These are phyloP conservation scores for Cladosporium sp. DNA, from an alignment of 2,329 filamentous ascomycete species.

Conservation along the genomic window DNA sequence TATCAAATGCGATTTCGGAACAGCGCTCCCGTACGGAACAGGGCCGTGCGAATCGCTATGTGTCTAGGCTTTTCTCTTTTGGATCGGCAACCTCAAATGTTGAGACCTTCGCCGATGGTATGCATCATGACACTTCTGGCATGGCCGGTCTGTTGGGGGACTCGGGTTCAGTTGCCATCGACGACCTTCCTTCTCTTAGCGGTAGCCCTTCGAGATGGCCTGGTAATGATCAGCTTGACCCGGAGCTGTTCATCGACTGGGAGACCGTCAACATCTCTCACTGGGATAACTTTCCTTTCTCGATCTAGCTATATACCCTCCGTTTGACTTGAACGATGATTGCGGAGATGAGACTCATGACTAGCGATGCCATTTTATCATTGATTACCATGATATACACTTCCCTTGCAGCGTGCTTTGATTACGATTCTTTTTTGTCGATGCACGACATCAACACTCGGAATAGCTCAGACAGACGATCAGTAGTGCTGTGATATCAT, in stretches of 20 bases:
- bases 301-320: not conserved
- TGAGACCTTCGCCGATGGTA: not conserved
- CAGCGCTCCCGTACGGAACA: slow-evolving; percentile 7
- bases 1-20: slow-evolving; percentile 26
- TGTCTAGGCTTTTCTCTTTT: slow-evolving; percentile 7
- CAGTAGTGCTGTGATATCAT: not conserved
- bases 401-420: not conserved
- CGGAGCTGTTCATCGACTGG: slow-evolving; percentile 13
- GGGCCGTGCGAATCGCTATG: slow-evolving; percentile 5
- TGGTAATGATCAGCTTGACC: not conserved
- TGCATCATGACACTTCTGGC: not conserved
- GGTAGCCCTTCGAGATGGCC: slow-evolving; percentile 5
- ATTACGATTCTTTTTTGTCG: not conserved
- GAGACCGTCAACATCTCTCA: slow-evolving; percentile 16
- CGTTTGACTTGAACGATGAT: not conserved
- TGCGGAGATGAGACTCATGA: not conserved
- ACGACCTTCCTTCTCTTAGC: not conserved
- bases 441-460: not conserved
- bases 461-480: not conserved
- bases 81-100: not conserved
- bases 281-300: slow-evolving; percentile 16
- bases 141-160: not conserved
- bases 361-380: not conserved
- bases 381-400: not conserved
- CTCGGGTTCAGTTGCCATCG: slow-evolving; percentile 1